Evolutionary conservation across 2,329 filamentous ascomycete species (phyloP), one percentile per base, ranked within the genome.

Genomic region (Trichophyton benhamiae): DNA sequence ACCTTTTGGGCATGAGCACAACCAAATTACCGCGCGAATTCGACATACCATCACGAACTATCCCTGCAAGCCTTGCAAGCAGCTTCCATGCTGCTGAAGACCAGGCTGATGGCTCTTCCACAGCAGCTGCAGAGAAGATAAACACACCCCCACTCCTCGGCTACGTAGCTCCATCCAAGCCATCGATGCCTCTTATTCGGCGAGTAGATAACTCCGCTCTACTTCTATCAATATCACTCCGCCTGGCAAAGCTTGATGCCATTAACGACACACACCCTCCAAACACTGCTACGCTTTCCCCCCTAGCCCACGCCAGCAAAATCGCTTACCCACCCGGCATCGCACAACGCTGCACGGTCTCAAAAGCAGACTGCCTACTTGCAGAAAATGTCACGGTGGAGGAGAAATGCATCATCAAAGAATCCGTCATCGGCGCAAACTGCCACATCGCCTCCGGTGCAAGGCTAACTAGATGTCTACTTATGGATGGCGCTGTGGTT

Each of bases 401-500:
- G 69, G 89, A 92, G 68, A 92, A 92, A 72, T 87, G 85, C 25
- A 87, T 91, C n/a, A 88, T 99, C 76, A 96, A 96, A 73, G 90
- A 96, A 74, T 87, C 82, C 42, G 89, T 96, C 33, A 84, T 99
- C 46, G 94, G 94, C 2, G 84, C 89, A 3, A 90, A 89, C 67
- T 95, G 90, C 72, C 87, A 88, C 68, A 92, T 99, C 65, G 85
- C 86, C 64, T 85, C 87, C 67, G 90, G 91, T n/a, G 90, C 88
- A 33, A 88, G 91, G 66, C 76, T 99, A 52, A 86, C 85, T n/a
- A 83, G 91, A 65, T 97, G 92, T 73, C 75, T 97, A 57, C 77
- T 97, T 20, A 96, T 97, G 90, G 92, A 97, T 63, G 89, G 89
- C 2, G 91, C 89, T 0, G 85, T 89, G 6, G 82, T 99, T 11